These are phyloP conservation scores for Zychaea mexicana DNA, from an alignment of 371 early-diverging fungal species.

Conservation along the genomic window DNA sequence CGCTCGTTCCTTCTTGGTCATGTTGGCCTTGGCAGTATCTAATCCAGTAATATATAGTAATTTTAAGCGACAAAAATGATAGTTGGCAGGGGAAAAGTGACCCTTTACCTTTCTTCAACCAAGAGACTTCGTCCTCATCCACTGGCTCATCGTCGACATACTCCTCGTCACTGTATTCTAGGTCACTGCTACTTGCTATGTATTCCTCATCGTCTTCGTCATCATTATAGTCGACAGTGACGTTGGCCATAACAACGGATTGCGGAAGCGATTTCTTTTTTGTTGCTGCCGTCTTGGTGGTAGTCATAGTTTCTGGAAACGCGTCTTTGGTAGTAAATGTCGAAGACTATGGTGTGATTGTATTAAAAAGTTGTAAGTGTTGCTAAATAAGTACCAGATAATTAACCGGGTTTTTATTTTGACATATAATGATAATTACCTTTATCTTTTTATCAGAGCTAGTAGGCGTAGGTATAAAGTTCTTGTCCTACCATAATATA, in stretches of 20 bases:
- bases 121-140: slow-evolving; percentile 2
- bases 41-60: not conserved
- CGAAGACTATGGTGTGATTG: too few relatives aligned
- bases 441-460: too few relatives aligned
- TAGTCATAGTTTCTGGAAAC: not conserved
- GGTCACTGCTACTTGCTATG: not conserved
- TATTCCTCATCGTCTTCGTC: slow-evolving; percentile 13
- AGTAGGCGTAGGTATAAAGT: not conserved
- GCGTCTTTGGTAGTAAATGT: not conserved
- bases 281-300: not conserved
- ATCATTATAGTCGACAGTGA: not conserved
- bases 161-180: slow-evolving; percentile 9
- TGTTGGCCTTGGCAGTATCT: not conserved
- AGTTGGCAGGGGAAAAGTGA: too few relatives aligned
- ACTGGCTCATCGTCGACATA: slow-evolving; percentile 1
- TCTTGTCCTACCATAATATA: not conserved
- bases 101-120: slow-evolving; percentile 6
- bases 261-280: not conserved
- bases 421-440: too few relatives aligned
- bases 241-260: not conserved
- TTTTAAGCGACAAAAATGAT: too few relatives aligned
- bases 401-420: not conserved
- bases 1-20: not conserved
- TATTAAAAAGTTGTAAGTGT: not conserved
- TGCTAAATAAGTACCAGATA: not conserved